Evolutionary conservation across 352 stramenopile genomes (phyloP).

Genomic region (Pelagophyceae sp.): DNA sequence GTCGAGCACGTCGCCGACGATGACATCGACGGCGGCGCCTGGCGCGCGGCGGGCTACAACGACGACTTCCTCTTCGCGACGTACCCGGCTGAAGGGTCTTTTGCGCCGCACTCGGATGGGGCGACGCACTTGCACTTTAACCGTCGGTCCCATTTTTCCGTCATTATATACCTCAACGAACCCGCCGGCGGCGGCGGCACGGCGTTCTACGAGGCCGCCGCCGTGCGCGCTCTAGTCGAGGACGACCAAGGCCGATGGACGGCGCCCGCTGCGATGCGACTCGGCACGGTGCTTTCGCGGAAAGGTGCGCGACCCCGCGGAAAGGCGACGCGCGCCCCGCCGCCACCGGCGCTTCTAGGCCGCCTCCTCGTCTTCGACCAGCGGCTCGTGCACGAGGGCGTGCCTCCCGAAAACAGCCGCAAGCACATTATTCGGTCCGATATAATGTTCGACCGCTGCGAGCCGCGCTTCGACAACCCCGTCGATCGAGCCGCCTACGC

Average conservation of each 20-base stretch:
- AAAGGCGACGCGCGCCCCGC: too few species aligned
- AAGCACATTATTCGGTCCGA: constrained; percentile 18
- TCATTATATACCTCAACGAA: constrained; percentile 17
- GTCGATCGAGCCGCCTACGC: background rate
- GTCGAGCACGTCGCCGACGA: background rate
- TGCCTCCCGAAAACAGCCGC: background rate
- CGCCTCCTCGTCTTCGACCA: constrained; percentile 16
- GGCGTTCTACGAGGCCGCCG: background rate
- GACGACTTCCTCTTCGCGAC: constrained; percentile 10
- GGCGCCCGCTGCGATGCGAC: background rate
- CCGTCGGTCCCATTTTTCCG: background rate
- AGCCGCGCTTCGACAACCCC: background rate
- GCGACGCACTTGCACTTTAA: background rate
- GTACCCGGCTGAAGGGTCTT: background rate
- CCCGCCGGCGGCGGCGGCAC: background rate
- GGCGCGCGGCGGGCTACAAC: background rate
- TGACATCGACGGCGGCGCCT: background rate
- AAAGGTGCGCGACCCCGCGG: too few species aligned
- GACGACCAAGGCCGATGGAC: background rate
- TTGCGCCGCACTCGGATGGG: constrained; percentile 15
- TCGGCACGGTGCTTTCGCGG: background rate
- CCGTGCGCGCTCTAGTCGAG: background rate
- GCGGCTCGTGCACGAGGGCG: constrained; percentile 13
- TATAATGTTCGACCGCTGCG: background rate
- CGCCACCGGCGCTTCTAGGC: too few species aligned